Conservation (phyloP, 495 filamentous ascomycete species). For the Penicillium chermesinum region DNA sequence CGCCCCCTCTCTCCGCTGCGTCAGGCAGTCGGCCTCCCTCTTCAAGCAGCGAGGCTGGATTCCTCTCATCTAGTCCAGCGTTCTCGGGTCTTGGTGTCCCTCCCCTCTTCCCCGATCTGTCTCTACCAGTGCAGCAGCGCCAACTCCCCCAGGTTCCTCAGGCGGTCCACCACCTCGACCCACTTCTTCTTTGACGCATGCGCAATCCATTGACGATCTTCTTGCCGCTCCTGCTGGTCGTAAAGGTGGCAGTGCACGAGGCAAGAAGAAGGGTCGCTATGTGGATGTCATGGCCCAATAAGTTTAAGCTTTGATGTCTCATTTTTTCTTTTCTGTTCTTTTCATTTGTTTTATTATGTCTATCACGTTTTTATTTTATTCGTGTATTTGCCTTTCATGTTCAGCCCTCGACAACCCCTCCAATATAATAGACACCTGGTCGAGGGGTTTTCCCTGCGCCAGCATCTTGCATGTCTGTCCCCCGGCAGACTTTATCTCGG, state of each 20-base stretch:
- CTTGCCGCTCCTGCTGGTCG: constrained; percentile 63
- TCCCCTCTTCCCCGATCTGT: constrained; percentile 34
- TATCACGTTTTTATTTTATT: constrained; percentile 18
- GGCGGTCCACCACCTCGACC: constrained; percentile 44
- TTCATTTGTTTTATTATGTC: constrained; percentile 29
- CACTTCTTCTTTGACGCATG: constrained; percentile 65
- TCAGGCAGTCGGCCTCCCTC: constrained; percentile 36
- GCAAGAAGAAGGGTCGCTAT: constrained; percentile 79
- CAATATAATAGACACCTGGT: constrained; percentile 17
- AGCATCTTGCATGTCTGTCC: constrained; percentile 25
- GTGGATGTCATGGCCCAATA: constrained; percentile 82
- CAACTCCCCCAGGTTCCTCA: constrained; percentile 28
- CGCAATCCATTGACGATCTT: constrained; percentile 82
- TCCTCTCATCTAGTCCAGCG: constrained; percentile 37
- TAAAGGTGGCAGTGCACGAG: constrained; percentile 60
- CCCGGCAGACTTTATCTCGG: constrained; percentile 4
- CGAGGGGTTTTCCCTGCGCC: constrained; percentile 6
- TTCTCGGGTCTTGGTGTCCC: constrained; percentile 30
- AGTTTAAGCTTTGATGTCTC: constrained; percentile 3
- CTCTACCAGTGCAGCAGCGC: constrained; percentile 32
- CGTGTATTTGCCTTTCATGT: constrained; percentile 7
- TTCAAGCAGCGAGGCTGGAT: constrained; percentile 31
- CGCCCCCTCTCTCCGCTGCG: constrained; percentile 29
- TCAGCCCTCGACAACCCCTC: constrained; percentile 15
- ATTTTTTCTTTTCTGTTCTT: constrained; percentile 17